A percentile compares a stretch with the other conserved stretches of the same genome.
Conservation (phyloP, 352 stramenopile species). For the Halophytophthora polymorphica region DNA sequence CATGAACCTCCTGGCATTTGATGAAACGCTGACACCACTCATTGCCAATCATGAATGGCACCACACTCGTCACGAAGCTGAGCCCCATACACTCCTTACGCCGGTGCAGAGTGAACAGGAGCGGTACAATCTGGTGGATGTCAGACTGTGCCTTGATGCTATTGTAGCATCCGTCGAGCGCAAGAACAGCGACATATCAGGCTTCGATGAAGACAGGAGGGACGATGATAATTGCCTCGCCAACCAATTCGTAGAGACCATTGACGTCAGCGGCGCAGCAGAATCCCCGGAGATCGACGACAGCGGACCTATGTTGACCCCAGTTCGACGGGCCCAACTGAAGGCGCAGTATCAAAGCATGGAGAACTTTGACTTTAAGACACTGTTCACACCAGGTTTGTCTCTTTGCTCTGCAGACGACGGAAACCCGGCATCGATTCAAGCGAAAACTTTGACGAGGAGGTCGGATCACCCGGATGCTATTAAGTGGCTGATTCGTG, state of each 20-base stretch:
- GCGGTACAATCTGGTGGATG: conserved; percentile 13
- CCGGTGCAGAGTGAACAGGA: conserved; percentile 17
- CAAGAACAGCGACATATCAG: conserved; percentile 6
- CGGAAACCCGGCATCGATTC: conserved; percentile 2
- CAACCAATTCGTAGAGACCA: not conserved
- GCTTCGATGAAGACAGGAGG: not conserved
- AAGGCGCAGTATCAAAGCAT: conserved; percentile 34
- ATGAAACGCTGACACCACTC: conserved; percentile 31
- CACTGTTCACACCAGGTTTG: conserved; percentile 40
- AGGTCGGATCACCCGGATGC: conserved; percentile 8
- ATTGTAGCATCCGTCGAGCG: conserved; percentile 19
- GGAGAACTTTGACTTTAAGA: conserved; percentile 48
- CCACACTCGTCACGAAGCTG: conserved; percentile 3
- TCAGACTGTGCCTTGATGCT: conserved; percentile 21
- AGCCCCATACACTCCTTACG: conserved; percentile 12
- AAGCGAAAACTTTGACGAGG: conserved; percentile 1
- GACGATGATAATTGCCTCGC: not conserved
- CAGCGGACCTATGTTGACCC: conserved; percentile 1
- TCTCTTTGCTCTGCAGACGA: conserved; percentile 8
- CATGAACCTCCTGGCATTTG: conserved; percentile 39
- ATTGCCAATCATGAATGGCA: conserved; percentile 50
- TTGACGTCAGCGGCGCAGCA: not conserved
- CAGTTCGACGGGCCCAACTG: conserved; percentile 10
- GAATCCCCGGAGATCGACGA: conserved; percentile 1
- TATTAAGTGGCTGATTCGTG: conserved; percentile 15